phyloP scores from a whole-genome alignment of 2,329 filamentous ascomycete genomes.

The Pseudogymnoascus sp. region DNA sequence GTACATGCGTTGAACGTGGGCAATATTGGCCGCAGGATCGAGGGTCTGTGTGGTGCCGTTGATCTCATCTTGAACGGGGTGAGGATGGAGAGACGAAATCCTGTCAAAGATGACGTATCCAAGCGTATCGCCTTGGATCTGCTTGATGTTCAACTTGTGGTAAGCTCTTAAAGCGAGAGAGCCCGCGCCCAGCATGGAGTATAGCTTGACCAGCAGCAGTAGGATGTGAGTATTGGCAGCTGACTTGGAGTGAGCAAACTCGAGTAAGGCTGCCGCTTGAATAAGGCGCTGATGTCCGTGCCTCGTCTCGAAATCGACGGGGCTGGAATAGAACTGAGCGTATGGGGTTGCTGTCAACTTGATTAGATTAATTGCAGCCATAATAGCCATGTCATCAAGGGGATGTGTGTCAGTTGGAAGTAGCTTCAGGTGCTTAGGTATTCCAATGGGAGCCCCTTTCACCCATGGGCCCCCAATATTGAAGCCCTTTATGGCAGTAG shows the following conservation, averaged over 20 bases:
- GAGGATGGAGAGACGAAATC: conserved; percentile 34
- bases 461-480: conserved; percentile 3
- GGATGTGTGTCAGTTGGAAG: conserved; percentile 29
- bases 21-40: conserved; percentile 22
- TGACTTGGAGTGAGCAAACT: conserved; percentile 28
- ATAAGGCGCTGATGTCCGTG: conserved; percentile 20
- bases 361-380: conserved; percentile 27
- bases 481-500: conserved; percentile 2
- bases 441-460: not conserved
- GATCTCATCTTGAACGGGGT: conserved; percentile 16
- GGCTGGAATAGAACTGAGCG: not conserved
- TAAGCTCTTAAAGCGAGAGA: conserved; percentile 33
- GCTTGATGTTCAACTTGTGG: conserved; percentile 32
- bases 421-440: conserved; percentile 13
- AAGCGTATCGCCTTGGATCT: conserved; percentile 35
- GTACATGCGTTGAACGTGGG: conserved; percentile 26
- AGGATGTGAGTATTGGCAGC: conserved; percentile 35
- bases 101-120: conserved; percentile 33
- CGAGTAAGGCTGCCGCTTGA: conserved; percentile 28
- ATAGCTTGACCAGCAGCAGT: conserved; percentile 32
- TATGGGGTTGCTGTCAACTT: conserved; percentile 22
- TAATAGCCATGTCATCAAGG: conserved; percentile 28
- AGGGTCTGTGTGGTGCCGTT: conserved; percentile 15
- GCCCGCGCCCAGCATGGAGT: conserved; percentile 31
- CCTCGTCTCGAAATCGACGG: conserved; percentile 12